Evolutionary conservation across 768 basidiomycete genomes (phyloP), one percentile per base, ranked within the genome.

Genomic region (Boletus coccyginus): DNA sequence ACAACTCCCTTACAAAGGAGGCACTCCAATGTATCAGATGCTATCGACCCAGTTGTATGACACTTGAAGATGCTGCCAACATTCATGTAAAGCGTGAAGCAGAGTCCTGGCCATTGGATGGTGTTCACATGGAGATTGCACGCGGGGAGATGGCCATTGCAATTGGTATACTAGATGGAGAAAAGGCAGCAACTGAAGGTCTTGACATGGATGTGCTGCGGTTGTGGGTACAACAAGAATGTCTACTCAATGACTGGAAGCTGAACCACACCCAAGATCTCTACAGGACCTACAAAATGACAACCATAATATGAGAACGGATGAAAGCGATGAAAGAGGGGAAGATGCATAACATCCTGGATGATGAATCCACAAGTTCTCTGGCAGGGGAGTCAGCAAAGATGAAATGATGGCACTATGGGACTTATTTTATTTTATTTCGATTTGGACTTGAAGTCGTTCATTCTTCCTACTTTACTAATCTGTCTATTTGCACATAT

Each of bases 91-190:
- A 81, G 50, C 71, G 86, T 24, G 84, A 87, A 59, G 74, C 69
- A 16, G 64, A 73, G 33, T 80, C 69, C 9, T 64, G 67, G 3
- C 71, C 73, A 0, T 63, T 87, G 29, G 77, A 79, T 48, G 50
- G 62, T 5, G 40, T 83, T 5, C 83, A 84, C 57, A 76, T 78
- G 2, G 83, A 85, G 70, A 79, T 87, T 52, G 86, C 86, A 2
- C 77, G 85, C 4, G 86, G 85, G 17, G 86, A 88, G 70, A 83
- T 87, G 76, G 83, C 80, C 0, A 80, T 87, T 49, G 80, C 86
- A 8, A 71, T 86, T 16, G 84, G 82, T 1, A 74, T 87, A 7
- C 40, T 71, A 2, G 70, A 70, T 13, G 71, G 70, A 10, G 71
- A 66, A n/a, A 71, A 71, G 10, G 71, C 70, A 5, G 63, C 52